phyloP scores from a whole-genome alignment of 306 rosid species.

The Rosa chinensis region DNA sequence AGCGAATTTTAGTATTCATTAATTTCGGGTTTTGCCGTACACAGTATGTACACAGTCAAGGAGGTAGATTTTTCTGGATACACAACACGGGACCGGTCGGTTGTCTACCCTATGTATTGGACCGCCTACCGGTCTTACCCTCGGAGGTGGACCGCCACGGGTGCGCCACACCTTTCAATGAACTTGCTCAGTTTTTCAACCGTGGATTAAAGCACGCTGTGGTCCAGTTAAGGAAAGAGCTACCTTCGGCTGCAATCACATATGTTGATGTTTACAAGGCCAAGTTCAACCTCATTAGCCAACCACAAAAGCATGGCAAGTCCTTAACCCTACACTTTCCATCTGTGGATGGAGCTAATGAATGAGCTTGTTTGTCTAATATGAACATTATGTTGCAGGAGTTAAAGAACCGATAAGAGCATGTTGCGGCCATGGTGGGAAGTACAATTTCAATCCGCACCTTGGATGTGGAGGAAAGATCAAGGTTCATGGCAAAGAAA shows the following conservation, averaged over 20 bases:
- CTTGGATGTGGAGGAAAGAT: constrained; percentile 32
- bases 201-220: constrained; percentile 45
- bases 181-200: constrained; percentile 54
- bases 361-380: background rate
- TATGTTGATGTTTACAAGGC: constrained; percentile 49
- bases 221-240: constrained; percentile 40
- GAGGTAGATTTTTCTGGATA: constrained; percentile 67
- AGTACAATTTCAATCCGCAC: constrained; percentile 28
- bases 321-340: too few species aligned
- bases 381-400: constrained; percentile 9
- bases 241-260: constrained; percentile 52
- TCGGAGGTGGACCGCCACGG: constrained; percentile 39
- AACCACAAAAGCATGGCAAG: constrained; percentile 35
- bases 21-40: background rate
- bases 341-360: background rate
- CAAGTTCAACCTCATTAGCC: constrained; percentile 32
- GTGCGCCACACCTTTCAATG: constrained; percentile 53
- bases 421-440: constrained; percentile 38
- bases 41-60: constrained; percentile 49
- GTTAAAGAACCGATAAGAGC: constrained; percentile 21
- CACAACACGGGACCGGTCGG: constrained; percentile 81
- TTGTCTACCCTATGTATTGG: constrained; percentile 48
- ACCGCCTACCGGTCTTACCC: constrained; percentile 24
- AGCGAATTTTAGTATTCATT: background rate
- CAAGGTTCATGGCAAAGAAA: constrained; percentile 36